phyloP scores from a whole-genome alignment of 1,284 basidiomycete species.

The Microbotryomycetes sp. region DNA sequence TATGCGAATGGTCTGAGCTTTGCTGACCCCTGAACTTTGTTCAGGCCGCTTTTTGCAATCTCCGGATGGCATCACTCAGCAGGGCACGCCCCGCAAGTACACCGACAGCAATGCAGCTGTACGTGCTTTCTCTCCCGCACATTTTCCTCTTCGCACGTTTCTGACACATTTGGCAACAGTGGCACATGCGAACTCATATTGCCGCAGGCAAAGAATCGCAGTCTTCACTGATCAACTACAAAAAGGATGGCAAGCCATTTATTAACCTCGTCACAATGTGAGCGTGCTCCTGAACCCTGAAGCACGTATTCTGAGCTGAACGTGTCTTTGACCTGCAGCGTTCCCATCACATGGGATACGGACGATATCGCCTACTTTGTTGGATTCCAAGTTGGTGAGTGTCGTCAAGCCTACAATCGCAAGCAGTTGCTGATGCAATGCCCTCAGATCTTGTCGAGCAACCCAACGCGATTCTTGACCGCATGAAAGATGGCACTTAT shows the following conservation, averaged over 20 bases:
- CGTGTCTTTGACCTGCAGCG: slow-evolving; percentile 44
- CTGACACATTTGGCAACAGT: slow-evolving; percentile 7
- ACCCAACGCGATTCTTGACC: slow-evolving; percentile 71
- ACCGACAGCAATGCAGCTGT: slow-evolving; percentile 62
- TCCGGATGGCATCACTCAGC: slow-evolving; percentile 54
- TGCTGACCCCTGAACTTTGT: neutral
- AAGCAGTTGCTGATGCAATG: slow-evolving; percentile 51
- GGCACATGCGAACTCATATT: slow-evolving; percentile 59
- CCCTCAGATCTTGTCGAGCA: slow-evolving; percentile 66
- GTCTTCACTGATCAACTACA: slow-evolving; percentile 77
- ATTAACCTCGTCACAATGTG: slow-evolving; percentile 43
- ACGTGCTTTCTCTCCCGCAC: slow-evolving; percentile 6
- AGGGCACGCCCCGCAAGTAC: slow-evolving; percentile 59
- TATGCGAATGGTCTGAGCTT: neutral
- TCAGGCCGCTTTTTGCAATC: slow-evolving; percentile 52
- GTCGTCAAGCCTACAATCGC: neutral
- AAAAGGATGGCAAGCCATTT: slow-evolving; percentile 76
- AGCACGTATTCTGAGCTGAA: neutral
- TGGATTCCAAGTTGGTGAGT: slow-evolving; percentile 58
- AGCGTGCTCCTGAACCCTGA: neutral
- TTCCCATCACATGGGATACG: slow-evolving; percentile 60
- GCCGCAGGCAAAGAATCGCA: slow-evolving; percentile 76
- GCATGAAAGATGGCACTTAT: slow-evolving; percentile 45
- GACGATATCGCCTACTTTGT: slow-evolving; percentile 70
- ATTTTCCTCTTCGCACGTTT: neutral